Evolutionary conservation across 345 rosid genomes (phyloP).

Genomic region (Acer yangbiense): DNA sequence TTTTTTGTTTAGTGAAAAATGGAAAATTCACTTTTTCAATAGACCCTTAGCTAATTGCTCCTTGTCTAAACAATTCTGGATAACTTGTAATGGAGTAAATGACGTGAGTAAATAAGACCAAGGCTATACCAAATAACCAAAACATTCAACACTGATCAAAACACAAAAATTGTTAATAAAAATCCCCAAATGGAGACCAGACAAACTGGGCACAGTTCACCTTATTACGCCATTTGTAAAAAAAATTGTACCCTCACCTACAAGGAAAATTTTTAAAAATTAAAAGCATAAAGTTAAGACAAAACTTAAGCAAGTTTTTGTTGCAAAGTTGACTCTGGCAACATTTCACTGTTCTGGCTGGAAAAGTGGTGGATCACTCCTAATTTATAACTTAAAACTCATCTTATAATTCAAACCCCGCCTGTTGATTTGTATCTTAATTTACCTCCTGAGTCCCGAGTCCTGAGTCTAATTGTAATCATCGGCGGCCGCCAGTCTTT

Average conservation of each 20-base stretch:
- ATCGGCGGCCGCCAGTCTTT: slow-evolving; percentile 73
- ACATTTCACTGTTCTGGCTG: neutral
- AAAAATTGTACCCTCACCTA: slow-evolving; percentile 16
- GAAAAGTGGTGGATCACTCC: slow-evolving; percentile 6
- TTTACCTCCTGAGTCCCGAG: slow-evolving; percentile 13
- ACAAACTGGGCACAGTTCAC: slow-evolving; percentile 18
- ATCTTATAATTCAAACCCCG: slow-evolving; percentile 10
- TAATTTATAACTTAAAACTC: slow-evolving; percentile 25
- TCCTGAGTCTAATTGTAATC: slow-evolving; percentile 16
- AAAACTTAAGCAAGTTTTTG: slow-evolving; percentile 19
- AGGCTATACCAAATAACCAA: neutral
- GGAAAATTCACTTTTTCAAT: too few species aligned
- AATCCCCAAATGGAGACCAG: neutral
- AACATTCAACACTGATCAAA: neutral
- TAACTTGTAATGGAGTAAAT: too few species aligned
- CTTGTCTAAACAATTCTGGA: neutral
- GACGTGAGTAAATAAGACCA: neutral
- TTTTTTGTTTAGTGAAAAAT: too few species aligned
- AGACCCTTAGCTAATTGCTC: neutral
- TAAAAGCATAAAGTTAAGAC: neutral
- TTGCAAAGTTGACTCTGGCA: neutral
- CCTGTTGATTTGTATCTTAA: slow-evolving; percentile 16
- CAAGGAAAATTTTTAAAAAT: neutral
- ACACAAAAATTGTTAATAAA: slow-evolving; percentile 10
- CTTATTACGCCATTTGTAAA: slow-evolving; percentile 12